Percentiles rank a stretch among this genome's conserved stretches.
phyloP scores from a whole-genome alignment of 129 eudicot genomes.

The Sambucus nigra region DNA sequence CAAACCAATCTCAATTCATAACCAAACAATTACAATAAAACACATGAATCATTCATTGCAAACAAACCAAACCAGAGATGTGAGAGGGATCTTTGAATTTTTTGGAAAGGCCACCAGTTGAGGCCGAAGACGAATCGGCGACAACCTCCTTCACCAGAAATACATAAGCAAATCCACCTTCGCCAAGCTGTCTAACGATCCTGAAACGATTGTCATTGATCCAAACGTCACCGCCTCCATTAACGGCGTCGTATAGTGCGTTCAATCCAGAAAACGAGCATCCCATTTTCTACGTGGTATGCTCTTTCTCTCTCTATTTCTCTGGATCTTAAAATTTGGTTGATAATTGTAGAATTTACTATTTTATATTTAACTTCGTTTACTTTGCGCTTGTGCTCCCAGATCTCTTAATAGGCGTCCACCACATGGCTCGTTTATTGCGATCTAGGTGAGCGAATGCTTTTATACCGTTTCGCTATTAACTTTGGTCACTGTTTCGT shows the following conservation, averaged over 20 bases:
- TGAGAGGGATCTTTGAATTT: conserved; percentile 78
- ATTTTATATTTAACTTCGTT: too few species aligned
- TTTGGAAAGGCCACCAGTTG: conserved; percentile 31
- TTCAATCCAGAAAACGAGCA: conserved; percentile 87
- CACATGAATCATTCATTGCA: not conserved
- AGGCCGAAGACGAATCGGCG: conserved; percentile 35
- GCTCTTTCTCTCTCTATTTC: conserved; percentile 7
- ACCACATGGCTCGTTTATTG: too few species aligned
- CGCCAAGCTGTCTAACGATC: conserved; percentile 71
- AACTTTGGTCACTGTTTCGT: too few species aligned
- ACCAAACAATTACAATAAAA: not conserved
- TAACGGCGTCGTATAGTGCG: conserved; percentile 76
- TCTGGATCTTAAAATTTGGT: not conserved
- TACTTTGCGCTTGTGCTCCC: too few species aligned
- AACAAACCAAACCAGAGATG: conserved; percentile 41
- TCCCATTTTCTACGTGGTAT: conserved; percentile 42
- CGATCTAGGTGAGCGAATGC: too few species aligned
- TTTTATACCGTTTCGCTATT: too few species aligned
- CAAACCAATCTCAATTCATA: conserved; percentile 7
- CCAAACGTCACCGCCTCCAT: conserved; percentile 86
- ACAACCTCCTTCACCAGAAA: conserved; percentile 73
- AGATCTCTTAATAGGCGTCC: too few species aligned
- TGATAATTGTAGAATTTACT: too few species aligned
- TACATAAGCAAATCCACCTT: conserved; percentile 80
- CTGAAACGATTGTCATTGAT: conserved; percentile 83